Conservation (phyloP, 2,329 filamentous ascomycete genomes). For the Coniochaeta prunicola region DNA sequence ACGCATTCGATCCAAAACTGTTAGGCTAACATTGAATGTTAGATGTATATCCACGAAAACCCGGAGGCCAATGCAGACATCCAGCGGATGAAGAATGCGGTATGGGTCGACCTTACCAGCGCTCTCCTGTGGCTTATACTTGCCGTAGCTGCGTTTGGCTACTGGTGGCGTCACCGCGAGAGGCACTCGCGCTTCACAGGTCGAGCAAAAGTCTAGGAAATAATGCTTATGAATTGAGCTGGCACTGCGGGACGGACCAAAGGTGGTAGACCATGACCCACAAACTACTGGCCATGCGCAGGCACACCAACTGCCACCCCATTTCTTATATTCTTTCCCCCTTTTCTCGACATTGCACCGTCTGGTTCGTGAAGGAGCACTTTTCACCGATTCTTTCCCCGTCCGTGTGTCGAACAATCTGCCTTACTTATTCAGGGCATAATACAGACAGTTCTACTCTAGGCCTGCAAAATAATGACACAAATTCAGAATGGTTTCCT, state of each 20-base stretch:
- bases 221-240: not conserved
- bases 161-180: slow-evolving; percentile 53
- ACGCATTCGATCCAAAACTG: not conserved
- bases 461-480: too few species aligned
- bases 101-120: slow-evolving; percentile 74
- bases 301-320: not conserved
- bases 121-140: slow-evolving; percentile 70
- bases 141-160: slow-evolving; percentile 43
- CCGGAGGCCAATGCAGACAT: slow-evolving; percentile 57
- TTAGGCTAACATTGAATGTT: not conserved
- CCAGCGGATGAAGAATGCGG: slow-evolving; percentile 74
- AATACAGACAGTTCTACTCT: too few species aligned
- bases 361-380: too few species aligned
- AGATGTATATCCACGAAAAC: slow-evolving; percentile 66
- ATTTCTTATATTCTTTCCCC: too few species aligned
- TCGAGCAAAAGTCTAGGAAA: slow-evolving; percentile 40
- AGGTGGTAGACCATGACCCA: not conserved
- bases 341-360: not conserved
- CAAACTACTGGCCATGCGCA: not conserved
- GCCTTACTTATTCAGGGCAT: too few species aligned
- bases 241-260: not conserved
- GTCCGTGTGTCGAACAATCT: too few species aligned
- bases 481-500: too few species aligned
- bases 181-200: slow-evolving; percentile 50
- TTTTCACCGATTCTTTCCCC: too few species aligned